These are phyloP conservation scores for Moringa oleifera DNA, from an alignment of 345 rosid species.

Conservation along the genomic window DNA sequence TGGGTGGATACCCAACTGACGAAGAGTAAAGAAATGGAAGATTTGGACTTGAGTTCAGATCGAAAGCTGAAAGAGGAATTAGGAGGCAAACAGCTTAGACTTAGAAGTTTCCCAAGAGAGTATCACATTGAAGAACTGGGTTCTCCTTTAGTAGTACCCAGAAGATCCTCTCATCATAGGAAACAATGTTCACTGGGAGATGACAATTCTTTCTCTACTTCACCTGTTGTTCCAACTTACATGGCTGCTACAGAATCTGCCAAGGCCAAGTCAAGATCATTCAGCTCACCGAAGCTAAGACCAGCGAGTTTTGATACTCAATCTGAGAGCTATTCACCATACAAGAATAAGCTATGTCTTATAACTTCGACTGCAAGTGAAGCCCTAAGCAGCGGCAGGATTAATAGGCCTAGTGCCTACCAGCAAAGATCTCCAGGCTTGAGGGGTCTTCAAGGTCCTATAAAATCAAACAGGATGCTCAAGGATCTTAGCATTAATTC, in stretches of 20 bases:
- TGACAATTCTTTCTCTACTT: constrained; percentile 39
- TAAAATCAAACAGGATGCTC: constrained; percentile 38
- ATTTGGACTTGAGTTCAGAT: constrained; percentile 52
- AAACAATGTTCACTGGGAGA: constrained; percentile 64
- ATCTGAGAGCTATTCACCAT: constrained; percentile 78
- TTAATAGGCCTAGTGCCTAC: constrained; percentile 32
- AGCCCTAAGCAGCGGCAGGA: constrained; percentile 33
- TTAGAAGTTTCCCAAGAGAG: constrained; percentile 32
- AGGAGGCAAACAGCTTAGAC: constrained; percentile 32
- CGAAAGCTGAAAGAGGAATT: constrained; percentile 35
- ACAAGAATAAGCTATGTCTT: constrained; percentile 52
- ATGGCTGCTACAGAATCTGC: constrained; percentile 96
- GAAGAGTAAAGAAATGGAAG: constrained; percentile 77
- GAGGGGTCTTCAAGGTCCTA: constrained; percentile 41
- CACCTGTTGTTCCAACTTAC: constrained; percentile 58
- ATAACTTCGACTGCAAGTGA: constrained; percentile 39
- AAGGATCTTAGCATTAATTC: constrained; percentile 62
- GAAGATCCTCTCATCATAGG: constrained; percentile 45
- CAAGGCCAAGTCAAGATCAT: constrained; percentile 71
- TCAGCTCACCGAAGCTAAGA: constrained; percentile 67
- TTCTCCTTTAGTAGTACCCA: constrained; percentile 29
- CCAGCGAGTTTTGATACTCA: constrained; percentile 63
- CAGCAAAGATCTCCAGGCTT: constrained; percentile 83
- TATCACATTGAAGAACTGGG: constrained; percentile 22
- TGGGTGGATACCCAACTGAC: constrained; percentile 78